phyloP scores from a whole-genome alignment of 495 filamentous ascomycete genomes.

The Beverwykella pulmonaria region DNA sequence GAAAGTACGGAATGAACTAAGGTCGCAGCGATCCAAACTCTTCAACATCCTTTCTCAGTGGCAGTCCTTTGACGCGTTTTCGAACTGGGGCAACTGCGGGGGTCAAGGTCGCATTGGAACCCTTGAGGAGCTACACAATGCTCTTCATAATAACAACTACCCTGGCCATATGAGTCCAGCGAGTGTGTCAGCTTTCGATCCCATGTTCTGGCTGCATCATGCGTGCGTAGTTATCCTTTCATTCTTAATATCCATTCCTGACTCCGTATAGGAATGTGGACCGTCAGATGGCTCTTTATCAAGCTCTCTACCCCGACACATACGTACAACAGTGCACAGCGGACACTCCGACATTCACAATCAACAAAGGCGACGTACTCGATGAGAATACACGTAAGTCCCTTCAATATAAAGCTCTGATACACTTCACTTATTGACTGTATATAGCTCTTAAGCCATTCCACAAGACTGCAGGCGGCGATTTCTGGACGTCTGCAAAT shows the following conservation, averaged over 20 bases:
- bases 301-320: slow-evolving; percentile 15
- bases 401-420: background rate
- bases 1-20: slow-evolving; percentile 4
- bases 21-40: background rate
- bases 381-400: slow-evolving; percentile 1
- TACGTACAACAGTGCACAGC: slow-evolving; percentile 3
- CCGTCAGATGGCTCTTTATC: slow-evolving; percentile 14
- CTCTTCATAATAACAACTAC: slow-evolving; percentile 4
- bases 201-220: background rate
- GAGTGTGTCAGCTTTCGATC: slow-evolving; percentile 8
- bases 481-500: slow-evolving; percentile 39
- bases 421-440: background rate
- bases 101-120: background rate
- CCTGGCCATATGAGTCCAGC: slow-evolving; percentile 20
- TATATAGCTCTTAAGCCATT: slow-evolving; percentile 39
- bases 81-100: background rate
- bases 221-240: background rate
- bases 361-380: background rate
- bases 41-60: slow-evolving; percentile 15
- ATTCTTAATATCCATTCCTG: background rate
- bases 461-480: slow-evolving; percentile 38
- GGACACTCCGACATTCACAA: slow-evolving; percentile 14
- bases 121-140: slow-evolving; percentile 17
- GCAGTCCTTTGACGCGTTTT: slow-evolving; percentile 13
- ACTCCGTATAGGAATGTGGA: slow-evolving; percentile 11